A percentile compares a stretch with the other conserved stretches of the same genome.
These are phyloP conservation scores for Cryptococcus wingfieldii DNA, from an alignment of 1,284 basidiomycete genomes.

Conservation along the genomic window DNA sequence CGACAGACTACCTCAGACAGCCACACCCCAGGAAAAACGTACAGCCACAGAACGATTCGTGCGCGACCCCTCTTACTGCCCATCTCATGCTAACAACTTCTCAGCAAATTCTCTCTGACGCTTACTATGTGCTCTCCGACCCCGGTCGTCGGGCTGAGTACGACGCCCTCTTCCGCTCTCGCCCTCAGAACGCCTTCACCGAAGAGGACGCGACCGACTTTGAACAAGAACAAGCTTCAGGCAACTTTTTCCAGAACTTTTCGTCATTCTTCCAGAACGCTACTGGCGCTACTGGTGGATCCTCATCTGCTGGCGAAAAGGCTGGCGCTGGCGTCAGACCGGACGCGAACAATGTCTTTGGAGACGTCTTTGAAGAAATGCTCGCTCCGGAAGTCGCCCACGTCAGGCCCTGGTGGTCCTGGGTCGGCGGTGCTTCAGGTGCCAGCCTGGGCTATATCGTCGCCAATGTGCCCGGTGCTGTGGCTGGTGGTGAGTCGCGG, in stretches of 20 bases:
- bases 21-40: conserved; percentile 64
- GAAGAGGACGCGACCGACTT: conserved; percentile 38
- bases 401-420: conserved; percentile 45
- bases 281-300: conserved; percentile 36
- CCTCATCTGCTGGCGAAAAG: conserved; percentile 6
- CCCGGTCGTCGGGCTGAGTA: conserved; percentile 72
- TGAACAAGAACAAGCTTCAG: conserved; percentile 61
- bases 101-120: conserved; percentile 78
- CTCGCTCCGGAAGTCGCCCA: conserved; percentile 48
- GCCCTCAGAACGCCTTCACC: conserved; percentile 35
- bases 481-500: conserved; percentile 45
- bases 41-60: conserved; percentile 71
- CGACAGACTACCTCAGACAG: conserved; percentile 70
- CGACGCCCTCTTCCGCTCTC: conserved; percentile 60
- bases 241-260: conserved; percentile 74
- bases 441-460: conserved; percentile 76
- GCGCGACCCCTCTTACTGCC: conserved; percentile 20
- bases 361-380: conserved; percentile 86
- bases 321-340: conserved; percentile 51
- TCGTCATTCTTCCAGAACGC: conserved; percentile 60
- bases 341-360: conserved; percentile 74
- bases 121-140: conserved; percentile 92
- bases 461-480: conserved; percentile 73
- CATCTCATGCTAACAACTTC: background rate
- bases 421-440: conserved; percentile 60